Evolutionary conservation across 2,329 filamentous ascomycete genomes (phyloP).

Genomic region (Cercospora beticola): DNA sequence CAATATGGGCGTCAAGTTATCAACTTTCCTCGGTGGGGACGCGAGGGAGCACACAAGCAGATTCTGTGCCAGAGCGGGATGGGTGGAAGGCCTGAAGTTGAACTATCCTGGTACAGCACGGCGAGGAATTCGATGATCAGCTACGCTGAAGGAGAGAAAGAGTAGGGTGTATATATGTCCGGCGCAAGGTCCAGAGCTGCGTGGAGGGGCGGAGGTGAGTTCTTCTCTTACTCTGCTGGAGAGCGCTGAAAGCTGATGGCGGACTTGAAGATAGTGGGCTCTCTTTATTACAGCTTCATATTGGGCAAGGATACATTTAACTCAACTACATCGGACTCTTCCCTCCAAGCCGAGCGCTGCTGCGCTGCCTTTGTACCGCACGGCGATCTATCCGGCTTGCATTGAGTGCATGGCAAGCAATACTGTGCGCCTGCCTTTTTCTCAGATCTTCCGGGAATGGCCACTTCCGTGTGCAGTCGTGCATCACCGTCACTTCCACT

Average conservation of each 20-base stretch:
- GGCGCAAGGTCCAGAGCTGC: not conserved
- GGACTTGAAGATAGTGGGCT: not conserved
- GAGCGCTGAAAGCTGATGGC: not conserved
- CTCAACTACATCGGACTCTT: not conserved
- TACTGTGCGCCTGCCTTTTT: not conserved
- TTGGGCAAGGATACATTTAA: not conserved
- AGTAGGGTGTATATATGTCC: not conserved
- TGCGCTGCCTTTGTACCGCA: not conserved
- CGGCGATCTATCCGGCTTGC: not conserved
- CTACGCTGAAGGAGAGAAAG: not conserved
- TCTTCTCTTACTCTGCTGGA: not conserved
- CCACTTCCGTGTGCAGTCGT: not conserved
- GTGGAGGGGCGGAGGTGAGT: not conserved
- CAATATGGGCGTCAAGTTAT: not conserved
- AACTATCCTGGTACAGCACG: not conserved
- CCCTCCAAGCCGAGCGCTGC: not conserved
- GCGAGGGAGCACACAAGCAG: not conserved
- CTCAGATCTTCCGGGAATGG: not conserved
- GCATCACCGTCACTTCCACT: not conserved
- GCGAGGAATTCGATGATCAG: not conserved
- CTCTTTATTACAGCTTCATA: not conserved
- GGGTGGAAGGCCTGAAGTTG: not conserved
- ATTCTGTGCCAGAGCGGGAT: not conserved
- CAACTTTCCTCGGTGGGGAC: not conserved
- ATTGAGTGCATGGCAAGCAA: not conserved